Evolutionary conservation across 768 basidiomycete species (phyloP), one percentile per base, ranked within the genome.

Genomic region (Termitomyces sp.): DNA sequence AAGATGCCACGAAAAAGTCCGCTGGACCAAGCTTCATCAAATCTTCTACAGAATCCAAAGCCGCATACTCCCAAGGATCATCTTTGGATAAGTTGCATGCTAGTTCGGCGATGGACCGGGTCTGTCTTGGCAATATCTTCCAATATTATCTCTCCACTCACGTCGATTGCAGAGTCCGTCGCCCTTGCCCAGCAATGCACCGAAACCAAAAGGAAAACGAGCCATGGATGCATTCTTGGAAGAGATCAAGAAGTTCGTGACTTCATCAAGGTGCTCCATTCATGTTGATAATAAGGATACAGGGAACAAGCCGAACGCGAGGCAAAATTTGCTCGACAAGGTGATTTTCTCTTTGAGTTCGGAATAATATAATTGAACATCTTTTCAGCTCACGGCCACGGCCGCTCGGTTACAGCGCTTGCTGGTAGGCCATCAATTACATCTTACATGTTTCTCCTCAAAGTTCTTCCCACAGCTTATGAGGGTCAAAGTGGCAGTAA

Each of bases 211-310:
- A 69, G 97, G 97, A 3, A 97, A 93, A 69, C 84, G 96, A 51
- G 93, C 91, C 1, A 98, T 98, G 93, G 95, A 98, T 71, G 73
- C 87, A 2, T 99, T 98, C 69, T 76, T 99, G 51, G 94, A 97
- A 65, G 94, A 99, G 75, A 92, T 99, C 58, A 98, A 98, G 75
- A 84, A 84, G 96, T 90, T 48, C 22, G 77, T 57, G 41, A 9
- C 20, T 33, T 36, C 13, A 9, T 51, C 20, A 4, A 31, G 29
- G 49, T 61, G 36, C 4, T 49, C 18, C 15, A 24, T 42, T 51
- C 42, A 26, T 57, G 46, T 56, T 26, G 28, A 58, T 52, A 66
- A 55, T 62, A 29, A 10, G 20, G 45, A 44, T 33, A 42, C 64
- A 98, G 96, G 69, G 96, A 98, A 48, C 95, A 98, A 72, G 92